phyloP scores from a whole-genome alignment of 2,329 filamentous ascomycete genomes.

The Nannizziopsis barbatae region DNA sequence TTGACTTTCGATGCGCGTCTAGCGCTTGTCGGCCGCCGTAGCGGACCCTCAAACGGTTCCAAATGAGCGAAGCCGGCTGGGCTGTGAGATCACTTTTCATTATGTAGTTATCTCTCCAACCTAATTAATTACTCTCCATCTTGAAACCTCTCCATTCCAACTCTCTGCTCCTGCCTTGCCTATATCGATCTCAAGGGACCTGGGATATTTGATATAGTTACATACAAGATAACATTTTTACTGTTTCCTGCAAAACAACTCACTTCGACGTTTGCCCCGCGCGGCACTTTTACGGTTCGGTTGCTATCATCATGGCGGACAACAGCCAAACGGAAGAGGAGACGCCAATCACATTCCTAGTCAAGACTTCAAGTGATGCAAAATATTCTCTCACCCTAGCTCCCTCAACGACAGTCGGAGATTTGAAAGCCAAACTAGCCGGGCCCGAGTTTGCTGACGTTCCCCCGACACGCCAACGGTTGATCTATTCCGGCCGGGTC shows the following conservation, averaged over 20 bases:
- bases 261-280: conserved; percentile 1
- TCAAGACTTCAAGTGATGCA: conserved; percentile 89
- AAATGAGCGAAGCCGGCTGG: no score
- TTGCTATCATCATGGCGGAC: conserved; percentile 29
- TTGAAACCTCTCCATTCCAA: no score
- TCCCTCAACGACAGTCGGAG: conserved; percentile 62
- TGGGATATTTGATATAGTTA: no score
- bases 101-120: background rate
- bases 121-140: background rate
- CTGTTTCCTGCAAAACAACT: background rate
- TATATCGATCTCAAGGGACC: background rate
- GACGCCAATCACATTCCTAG: conserved; percentile 80
- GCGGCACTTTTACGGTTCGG: background rate
- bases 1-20: conserved; percentile 11
- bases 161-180: background rate
- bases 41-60: background rate
- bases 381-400: conserved; percentile 74
- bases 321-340: conserved; percentile 45
- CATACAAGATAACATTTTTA: background rate
- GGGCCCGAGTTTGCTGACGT: conserved; percentile 73
- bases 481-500: conserved; percentile 95
- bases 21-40: conserved; percentile 3
- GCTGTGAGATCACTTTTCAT: background rate
- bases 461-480: conserved; percentile 73
- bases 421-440: conserved; percentile 83